A percentile compares a stretch with the other conserved stretches of the same genome.
Evolutionary conservation across 495 filamentous ascomycete genomes (phyloP).

Genomic region (Penicillium egyptiacum): DNA sequence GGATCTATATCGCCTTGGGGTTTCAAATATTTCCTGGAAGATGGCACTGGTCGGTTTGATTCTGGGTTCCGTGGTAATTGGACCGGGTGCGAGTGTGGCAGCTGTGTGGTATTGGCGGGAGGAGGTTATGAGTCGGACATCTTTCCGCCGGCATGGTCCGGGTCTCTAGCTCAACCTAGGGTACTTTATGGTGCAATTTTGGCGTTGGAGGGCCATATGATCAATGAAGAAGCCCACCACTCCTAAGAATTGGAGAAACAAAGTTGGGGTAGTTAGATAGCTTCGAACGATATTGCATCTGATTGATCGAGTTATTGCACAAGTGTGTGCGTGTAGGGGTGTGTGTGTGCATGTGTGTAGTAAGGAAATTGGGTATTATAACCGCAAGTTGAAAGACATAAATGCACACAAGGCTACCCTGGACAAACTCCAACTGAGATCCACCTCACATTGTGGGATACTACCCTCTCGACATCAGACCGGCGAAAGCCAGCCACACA

Average conservation of each 20-base stretch:
- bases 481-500: constrained; percentile 27
- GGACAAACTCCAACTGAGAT: neutral
- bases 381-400: neutral
- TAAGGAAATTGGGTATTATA: neutral
- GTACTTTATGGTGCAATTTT: neutral
- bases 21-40: constrained; percentile 13
- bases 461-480: constrained; percentile 20
- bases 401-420: neutral
- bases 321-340: neutral
- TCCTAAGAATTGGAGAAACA: neutral
- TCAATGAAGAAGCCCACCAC: neutral
- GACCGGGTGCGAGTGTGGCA: constrained; percentile 19
- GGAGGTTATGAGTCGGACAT: constrained; percentile 7
- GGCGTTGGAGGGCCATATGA: neutral
- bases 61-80: constrained; percentile 6
- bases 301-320: neutral
- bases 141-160: neutral
- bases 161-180: neutral
- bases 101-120: constrained; percentile 25
- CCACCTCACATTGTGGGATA: constrained; percentile 14
- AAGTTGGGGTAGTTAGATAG: neutral
- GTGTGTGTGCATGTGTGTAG: too few relatives aligned
- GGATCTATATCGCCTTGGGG: constrained; percentile 20
- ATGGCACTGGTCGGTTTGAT: neutral
- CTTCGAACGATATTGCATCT: neutral